A percentile compares a stretch with the other conserved stretches of the same genome.
Conservation (phyloP, 306 rosid species). For the Quercus bicolor region DNA sequence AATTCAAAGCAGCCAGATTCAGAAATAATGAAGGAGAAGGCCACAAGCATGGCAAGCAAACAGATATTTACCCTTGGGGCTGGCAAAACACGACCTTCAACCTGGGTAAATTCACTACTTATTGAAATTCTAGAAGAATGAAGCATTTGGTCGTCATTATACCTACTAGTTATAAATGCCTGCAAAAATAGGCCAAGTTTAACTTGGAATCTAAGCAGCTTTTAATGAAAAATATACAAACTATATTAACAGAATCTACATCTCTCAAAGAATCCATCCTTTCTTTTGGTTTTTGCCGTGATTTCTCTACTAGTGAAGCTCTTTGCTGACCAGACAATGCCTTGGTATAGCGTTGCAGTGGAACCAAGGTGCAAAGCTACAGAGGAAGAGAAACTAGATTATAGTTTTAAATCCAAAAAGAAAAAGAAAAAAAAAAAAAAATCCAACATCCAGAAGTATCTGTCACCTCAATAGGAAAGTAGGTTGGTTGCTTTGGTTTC, state of each 20-base stretch:
- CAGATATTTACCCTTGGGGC: conserved; percentile 32
- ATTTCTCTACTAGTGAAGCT: conserved; percentile 35
- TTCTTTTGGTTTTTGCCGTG: conserved; percentile 40
- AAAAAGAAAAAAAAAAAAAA: background rate
- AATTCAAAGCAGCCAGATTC: background rate
- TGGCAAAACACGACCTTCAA: conserved; percentile 37
- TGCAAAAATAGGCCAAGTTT: conserved; percentile 14
- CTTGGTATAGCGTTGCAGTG: conserved; percentile 51
- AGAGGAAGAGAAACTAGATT: background rate
- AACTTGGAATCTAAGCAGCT: background rate
- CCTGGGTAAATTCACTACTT: conserved; percentile 8
- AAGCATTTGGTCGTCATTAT: conserved; percentile 41
- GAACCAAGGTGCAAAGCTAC: conserved; percentile 40
- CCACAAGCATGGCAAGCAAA: background rate
- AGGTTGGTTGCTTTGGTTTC: conserved; percentile 36
- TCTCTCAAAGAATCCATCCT: conserved; percentile 24
- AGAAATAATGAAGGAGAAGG: background rate
- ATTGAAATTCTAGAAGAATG: conserved; percentile 33
- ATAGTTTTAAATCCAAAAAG: background rate
- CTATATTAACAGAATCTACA: conserved; percentile 14
- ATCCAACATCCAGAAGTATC: too few species aligned
- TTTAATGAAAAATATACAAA: background rate
- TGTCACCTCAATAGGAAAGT: conserved; percentile 42
- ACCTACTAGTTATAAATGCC: conserved; percentile 32
- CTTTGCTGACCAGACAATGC: conserved; percentile 40